A percentile compares a stretch with the other conserved stretches of the same genome.
These are phyloP conservation scores for Hansenula lynferdii DNA, from an alignment of 1,139 yeast species.

Conservation along the genomic window DNA sequence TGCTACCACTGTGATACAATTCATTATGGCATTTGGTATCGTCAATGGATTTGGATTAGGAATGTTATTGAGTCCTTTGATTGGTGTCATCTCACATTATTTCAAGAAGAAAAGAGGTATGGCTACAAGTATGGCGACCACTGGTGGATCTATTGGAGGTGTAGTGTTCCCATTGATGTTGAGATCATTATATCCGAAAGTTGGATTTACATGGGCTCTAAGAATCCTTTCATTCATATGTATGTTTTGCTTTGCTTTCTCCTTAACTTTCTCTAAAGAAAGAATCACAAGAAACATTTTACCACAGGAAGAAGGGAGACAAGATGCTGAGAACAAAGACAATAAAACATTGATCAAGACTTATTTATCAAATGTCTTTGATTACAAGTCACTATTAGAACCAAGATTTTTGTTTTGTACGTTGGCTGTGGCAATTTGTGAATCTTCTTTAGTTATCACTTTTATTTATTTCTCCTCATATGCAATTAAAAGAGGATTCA, in stretches of 20 bases:
- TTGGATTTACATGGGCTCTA: slow-evolving; percentile 62
- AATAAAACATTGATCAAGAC: slow-evolving; percentile 3
- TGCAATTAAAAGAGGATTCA: not conserved
- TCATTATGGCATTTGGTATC: slow-evolving; percentile 48
- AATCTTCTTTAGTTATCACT: not conserved
- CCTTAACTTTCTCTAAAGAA: slow-evolving; percentile 43
- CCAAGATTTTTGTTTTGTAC: not conserved
- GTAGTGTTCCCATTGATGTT: slow-evolving; percentile 55
- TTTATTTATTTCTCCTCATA: not conserved
- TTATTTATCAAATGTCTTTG: slow-evolving; percentile 20
- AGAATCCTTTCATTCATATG: slow-evolving; percentile 49
- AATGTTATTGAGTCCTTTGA: slow-evolving; percentile 49
- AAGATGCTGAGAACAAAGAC: too few species aligned
- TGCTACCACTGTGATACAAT: slow-evolving; percentile 45
- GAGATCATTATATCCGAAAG: slow-evolving; percentile 42
- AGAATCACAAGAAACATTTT: slow-evolving; percentile 29
- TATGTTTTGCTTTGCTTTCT: slow-evolving; percentile 33
- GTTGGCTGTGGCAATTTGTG: not conserved
- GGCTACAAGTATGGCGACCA: slow-evolving; percentile 53
- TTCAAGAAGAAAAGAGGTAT: slow-evolving; percentile 47
- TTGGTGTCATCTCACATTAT: slow-evolving; percentile 58
- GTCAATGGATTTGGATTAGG: slow-evolving; percentile 54
- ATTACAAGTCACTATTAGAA: not conserved
- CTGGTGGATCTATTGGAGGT: slow-evolving; percentile 66
- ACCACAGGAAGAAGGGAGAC: slow-evolving; percentile 2